Base-by-base conservation (phyloP, 768 basidiomycete species). In the Lepiota brunneoincarnata region DNA sequence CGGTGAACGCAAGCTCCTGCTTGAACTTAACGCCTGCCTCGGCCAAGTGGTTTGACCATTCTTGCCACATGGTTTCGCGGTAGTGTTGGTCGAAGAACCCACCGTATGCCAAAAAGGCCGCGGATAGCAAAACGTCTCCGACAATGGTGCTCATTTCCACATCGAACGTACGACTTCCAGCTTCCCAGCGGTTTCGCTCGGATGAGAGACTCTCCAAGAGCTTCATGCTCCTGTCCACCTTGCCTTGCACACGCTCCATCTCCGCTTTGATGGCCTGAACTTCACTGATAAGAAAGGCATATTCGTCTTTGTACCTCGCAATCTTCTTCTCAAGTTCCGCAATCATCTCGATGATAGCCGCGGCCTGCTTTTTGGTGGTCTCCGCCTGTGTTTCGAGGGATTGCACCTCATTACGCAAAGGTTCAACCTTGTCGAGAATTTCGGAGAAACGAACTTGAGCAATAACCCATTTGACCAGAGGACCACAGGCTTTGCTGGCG, bases 51-150 rank as follows among this genome's bases (percentile, higher is more conserved):
- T 77, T 80, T 17, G 86, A 83, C 97, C 96, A 99, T 61, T 92
- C 87, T 60, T 93, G 87, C 93, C 92, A 94, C 91, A 97, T 95
- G 55, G 86, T 81, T 69, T 98, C 94, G 56, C 97, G 91, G 73
- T 98, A 96, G 65, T 93, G 88, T 68, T 99, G 97, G 67, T 99
- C 97, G 67, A 98, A 99, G 83, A 93, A 98, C 49, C 97, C 97
- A 18, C 90, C 87, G 62, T 99, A 99, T 1, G 97, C 95, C 55
- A 98, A 72, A 83, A 98, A 98, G 0, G 92, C 97, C 1, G 96
- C 89, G 38, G 96, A 97, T 34, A 98, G 79, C 26, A 99, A 73
- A 41, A 98, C 95, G 67, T 99, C 96, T 21, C 97, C 97, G 34
- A 95, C 93, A 58, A 98, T 95, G 39, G 97, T 99, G 67, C 92